phyloP scores from a whole-genome alignment of 2,329 filamentous ascomycete genomes.

The Aspergillus sp. region DNA sequence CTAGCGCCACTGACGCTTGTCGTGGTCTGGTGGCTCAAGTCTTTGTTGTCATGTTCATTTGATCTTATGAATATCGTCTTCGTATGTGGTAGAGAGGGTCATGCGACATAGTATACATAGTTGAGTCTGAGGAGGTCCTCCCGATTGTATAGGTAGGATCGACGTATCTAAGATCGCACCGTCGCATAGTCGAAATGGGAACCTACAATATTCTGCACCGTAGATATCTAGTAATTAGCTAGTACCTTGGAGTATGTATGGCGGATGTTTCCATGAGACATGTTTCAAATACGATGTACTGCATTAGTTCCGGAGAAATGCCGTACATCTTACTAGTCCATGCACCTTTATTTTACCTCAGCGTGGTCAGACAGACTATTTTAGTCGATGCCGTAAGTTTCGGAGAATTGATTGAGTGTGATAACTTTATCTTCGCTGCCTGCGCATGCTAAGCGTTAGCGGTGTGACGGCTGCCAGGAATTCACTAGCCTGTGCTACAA shows the following conservation, averaged over 20 bases:
- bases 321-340: neutral
- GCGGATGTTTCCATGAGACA: neutral
- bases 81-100: neutral
- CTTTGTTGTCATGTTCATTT: slow-evolving; percentile 5
- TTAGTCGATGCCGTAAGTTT: neutral
- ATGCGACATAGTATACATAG: too few species aligned
- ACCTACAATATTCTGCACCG: too few species aligned
- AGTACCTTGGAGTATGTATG: too few species aligned
- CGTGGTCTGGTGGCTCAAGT: slow-evolving; percentile 15
- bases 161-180: too few species aligned
- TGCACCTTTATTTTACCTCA: neutral
- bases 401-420: neutral
- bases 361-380: neutral
- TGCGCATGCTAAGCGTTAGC: slow-evolving; percentile 2
- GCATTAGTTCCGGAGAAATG: neutral
- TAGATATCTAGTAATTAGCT: neutral
- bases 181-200: neutral
- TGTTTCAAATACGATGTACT: neutral
- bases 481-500: slow-evolving; percentile 5
- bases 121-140: too few species aligned
- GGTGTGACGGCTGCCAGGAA: neutral
- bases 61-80: neutral
- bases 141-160: too few species aligned
- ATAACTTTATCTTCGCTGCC: neutral
- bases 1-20: slow-evolving; percentile 7